These are phyloP conservation scores for Podospora sp. DNA, from an alignment of 495 filamentous ascomycete genomes.

Conservation along the genomic window DNA sequence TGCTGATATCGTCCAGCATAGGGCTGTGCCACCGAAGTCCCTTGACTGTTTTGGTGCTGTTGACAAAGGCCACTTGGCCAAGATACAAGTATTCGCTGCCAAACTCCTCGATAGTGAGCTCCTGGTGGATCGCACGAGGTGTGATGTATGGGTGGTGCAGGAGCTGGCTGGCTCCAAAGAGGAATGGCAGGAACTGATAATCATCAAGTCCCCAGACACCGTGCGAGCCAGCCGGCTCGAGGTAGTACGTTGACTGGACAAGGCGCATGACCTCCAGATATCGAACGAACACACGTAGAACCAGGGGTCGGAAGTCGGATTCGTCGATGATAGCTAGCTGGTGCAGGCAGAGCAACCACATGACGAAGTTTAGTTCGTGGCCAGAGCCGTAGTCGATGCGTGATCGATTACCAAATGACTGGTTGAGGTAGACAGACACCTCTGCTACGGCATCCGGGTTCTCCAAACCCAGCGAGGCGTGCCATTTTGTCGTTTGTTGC, in stretches of 20 bases:
- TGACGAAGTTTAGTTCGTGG: constrained; percentile 93
- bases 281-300: constrained; percentile 74
- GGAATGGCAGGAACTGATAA: constrained; percentile 95
- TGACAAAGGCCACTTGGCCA: constrained; percentile 89
- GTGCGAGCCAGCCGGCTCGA: constrained; percentile 92
- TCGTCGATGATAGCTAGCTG: constrained; percentile 68
- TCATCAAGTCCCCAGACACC: constrained; percentile 98
- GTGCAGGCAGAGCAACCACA: constrained; percentile 90
- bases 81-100: constrained; percentile 83
- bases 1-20: constrained; percentile 96
- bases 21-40: constrained; percentile 96
- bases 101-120: constrained; percentile 82
- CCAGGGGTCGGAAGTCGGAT: constrained; percentile 69
- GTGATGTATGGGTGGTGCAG: constrained; percentile 85
- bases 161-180: constrained; percentile 90
- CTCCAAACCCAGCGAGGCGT: constrained; percentile 57
- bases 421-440: constrained; percentile 73
- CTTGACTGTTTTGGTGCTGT: constrained; percentile 93
- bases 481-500: constrained; percentile 59
- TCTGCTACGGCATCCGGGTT: constrained; percentile 64
- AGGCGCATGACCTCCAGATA: constrained; percentile 81
- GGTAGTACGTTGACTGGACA: constrained; percentile 87
- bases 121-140: constrained; percentile 83
- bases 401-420: constrained; percentile 80
- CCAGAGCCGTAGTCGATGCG: constrained; percentile 98